Evolutionary conservation across 2,329 filamentous ascomycete species (phyloP).

Genomic region (Colletotrichum scovillei): DNA sequence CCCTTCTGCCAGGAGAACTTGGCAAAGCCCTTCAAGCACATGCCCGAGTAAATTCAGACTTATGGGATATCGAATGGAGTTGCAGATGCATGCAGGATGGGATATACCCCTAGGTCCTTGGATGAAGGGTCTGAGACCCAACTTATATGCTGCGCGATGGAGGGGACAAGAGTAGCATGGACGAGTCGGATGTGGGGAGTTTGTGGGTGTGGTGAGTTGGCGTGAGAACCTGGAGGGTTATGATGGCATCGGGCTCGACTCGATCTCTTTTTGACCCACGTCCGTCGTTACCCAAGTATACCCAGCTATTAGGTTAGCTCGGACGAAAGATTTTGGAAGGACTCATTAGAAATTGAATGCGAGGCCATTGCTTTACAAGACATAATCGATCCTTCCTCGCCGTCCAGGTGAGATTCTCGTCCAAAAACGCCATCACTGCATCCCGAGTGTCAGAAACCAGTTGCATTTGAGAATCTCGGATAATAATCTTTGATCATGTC

Average conservation of each 20-base stretch:
- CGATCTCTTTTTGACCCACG: background rate
- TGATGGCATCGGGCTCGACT: constrained; percentile 16
- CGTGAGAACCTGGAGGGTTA: constrained; percentile 34
- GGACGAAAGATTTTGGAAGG: background rate
- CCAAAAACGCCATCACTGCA: background rate
- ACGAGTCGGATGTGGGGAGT: constrained; percentile 2
- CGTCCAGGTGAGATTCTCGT: background rate
- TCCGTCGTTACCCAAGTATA: constrained; percentile 6
- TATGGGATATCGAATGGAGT: background rate
- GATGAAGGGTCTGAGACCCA: background rate
- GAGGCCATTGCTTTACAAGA: background rate
- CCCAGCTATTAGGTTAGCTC: background rate
- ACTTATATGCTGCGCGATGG: constrained; percentile 8
- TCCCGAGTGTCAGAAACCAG: background rate
- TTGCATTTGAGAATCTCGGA: too few species aligned
- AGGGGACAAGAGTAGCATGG: constrained; percentile 1
- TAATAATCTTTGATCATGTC: too few species aligned
- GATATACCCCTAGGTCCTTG: background rate
- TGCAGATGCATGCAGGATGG: background rate
- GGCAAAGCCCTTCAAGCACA: constrained; percentile 71
- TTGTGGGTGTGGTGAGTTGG: constrained; percentile 14
- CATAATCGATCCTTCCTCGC: background rate
- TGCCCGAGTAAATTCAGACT: constrained; percentile 63
- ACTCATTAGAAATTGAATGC: background rate
- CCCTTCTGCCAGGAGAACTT: constrained; percentile 76